Evolutionary conservation across 2,329 filamentous ascomycete species (phyloP).

Genomic region (Aspergillus neotritici): DNA sequence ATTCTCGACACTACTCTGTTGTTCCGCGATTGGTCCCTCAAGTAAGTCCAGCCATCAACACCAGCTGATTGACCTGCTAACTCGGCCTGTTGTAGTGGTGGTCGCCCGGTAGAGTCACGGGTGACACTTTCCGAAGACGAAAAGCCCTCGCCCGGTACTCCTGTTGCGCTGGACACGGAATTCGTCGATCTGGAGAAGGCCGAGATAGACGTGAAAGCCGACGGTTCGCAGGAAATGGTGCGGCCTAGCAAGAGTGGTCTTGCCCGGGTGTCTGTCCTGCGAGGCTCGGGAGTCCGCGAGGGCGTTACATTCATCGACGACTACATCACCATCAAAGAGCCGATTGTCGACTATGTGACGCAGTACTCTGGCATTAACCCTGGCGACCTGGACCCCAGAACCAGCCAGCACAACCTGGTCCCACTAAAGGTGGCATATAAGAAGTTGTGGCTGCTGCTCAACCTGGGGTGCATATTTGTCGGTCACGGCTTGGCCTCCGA

Average conservation of each 20-base stretch:
- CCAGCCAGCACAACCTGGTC: conserved; percentile 76
- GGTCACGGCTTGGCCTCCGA: conserved; percentile 92
- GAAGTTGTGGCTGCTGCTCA: conserved; percentile 93
- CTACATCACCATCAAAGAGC: conserved; percentile 86
- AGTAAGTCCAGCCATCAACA: conserved; percentile 27
- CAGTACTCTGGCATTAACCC: conserved; percentile 86
- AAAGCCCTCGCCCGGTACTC: conserved; percentile 62
- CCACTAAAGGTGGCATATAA: conserved; percentile 91
- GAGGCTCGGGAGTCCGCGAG: conserved; percentile 69
- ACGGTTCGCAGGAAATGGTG: conserved; percentile 86
- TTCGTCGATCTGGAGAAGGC: conserved; percentile 90
- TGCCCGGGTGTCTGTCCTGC: conserved; percentile 85
- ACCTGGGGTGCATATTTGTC: conserved; percentile 87
- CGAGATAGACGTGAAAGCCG: conserved; percentile 93
- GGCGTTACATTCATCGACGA: conserved; percentile 92
- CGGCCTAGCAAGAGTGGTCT: conserved; percentile 84
- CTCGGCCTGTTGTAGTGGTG: conserved; percentile 21
- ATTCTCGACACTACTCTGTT: conserved; percentile 77
- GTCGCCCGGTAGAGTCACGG: conserved; percentile 35
- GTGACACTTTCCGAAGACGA: conserved; percentile 49
- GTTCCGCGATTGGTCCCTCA: conserved; percentile 64
- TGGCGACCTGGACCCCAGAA: conserved; percentile 73
- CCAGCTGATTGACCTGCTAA: neutral
- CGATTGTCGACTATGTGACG: conserved; percentile 91
- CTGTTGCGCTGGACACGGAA: conserved; percentile 89